Percentiles rank a stretch among this genome's conserved stretches.
Conservation (phyloP, 2,329 filamentous ascomycete genomes). For the Cylindrodendrum hubeiense region DNA sequence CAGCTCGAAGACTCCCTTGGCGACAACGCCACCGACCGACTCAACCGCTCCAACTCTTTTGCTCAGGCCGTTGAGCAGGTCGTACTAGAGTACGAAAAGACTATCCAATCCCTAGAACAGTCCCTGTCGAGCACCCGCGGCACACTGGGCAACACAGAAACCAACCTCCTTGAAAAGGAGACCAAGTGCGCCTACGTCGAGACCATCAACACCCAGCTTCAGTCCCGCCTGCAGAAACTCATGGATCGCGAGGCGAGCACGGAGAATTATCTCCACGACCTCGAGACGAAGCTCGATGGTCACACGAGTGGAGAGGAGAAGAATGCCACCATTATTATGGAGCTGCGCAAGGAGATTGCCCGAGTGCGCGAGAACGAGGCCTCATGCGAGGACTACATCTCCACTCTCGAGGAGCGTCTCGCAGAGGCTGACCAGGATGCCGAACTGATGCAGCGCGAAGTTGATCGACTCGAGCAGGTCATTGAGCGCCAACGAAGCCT, state of each 20-base stretch:
- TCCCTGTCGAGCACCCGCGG: conserved; percentile 90
- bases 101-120: conserved; percentile 92
- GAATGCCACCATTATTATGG: conserved; percentile 85
- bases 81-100: conserved; percentile 98
- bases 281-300: conserved; percentile 91
- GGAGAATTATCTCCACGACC: conserved; percentile 91
- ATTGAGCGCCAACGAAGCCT: conserved; percentile 95
- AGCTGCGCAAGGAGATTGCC: conserved; percentile 91
- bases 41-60: conserved; percentile 96
- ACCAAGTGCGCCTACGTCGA: conserved; percentile 94
- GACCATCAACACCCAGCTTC: conserved; percentile 90
- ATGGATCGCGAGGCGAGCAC: conserved; percentile 92
- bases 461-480: conserved; percentile 93
- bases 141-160: conserved; percentile 87
- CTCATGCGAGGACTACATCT: conserved; percentile 95
- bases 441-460: conserved; percentile 96
- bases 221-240: conserved; percentile 90
- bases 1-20: conserved; percentile 70
- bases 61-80: conserved; percentile 96
- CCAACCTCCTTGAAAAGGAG: conserved; percentile 89
- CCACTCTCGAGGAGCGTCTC: conserved; percentile 92
- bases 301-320: conserved; percentile 94
- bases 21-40: conserved; percentile 84
- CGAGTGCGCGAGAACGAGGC: conserved; percentile 91
- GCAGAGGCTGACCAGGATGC: conserved; percentile 96